Evolutionary conservation across 495 filamentous ascomycete genomes (phyloP).

Genomic region (Jackrogersella minutella): DNA sequence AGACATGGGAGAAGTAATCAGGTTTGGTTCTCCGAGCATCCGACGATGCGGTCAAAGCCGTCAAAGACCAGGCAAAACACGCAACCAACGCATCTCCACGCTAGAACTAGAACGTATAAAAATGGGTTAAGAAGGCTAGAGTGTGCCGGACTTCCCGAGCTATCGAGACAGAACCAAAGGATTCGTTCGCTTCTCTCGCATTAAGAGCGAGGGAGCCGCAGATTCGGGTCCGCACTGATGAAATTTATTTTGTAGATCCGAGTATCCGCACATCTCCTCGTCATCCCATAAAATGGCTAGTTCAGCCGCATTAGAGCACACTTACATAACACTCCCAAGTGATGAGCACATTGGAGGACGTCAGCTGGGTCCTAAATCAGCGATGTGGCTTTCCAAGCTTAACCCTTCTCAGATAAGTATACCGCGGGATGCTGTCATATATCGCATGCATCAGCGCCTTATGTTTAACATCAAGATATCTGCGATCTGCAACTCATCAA

Average conservation of each 20-base stretch:
- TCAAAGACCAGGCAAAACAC: background rate
- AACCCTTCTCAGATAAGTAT: slow-evolving; percentile 15
- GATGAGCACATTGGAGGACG: no score
- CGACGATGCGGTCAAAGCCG: slow-evolving; percentile 29
- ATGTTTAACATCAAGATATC: slow-evolving; percentile 14
- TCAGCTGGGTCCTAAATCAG: slow-evolving; percentile 23
- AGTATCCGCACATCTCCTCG: slow-evolving; percentile 11
- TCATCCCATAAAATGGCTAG: slow-evolving; percentile 9
- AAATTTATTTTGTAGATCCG: slow-evolving; percentile 29
- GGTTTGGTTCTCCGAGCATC: slow-evolving; percentile 21
- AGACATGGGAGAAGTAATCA: slow-evolving; percentile 13
- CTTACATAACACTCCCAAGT: background rate
- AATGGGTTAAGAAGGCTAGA: slow-evolving; percentile 9
- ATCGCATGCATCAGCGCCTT: background rate
- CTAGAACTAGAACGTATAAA: slow-evolving; percentile 18
- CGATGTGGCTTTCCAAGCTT: slow-evolving; percentile 20
- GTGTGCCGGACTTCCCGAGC: slow-evolving; percentile 22
- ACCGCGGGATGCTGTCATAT: slow-evolving; percentile 33
- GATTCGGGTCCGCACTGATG: slow-evolving; percentile 27
- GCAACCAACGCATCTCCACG: background rate
- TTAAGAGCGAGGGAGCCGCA: slow-evolving; percentile 22
- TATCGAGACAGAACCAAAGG: background rate
- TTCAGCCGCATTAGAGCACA: slow-evolving; percentile 29
- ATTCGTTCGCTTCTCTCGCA: no score
- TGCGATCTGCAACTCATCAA: no score